Conservation (phyloP, 176 grass and related monocot species). For the Oryza meyeriana region DNA sequence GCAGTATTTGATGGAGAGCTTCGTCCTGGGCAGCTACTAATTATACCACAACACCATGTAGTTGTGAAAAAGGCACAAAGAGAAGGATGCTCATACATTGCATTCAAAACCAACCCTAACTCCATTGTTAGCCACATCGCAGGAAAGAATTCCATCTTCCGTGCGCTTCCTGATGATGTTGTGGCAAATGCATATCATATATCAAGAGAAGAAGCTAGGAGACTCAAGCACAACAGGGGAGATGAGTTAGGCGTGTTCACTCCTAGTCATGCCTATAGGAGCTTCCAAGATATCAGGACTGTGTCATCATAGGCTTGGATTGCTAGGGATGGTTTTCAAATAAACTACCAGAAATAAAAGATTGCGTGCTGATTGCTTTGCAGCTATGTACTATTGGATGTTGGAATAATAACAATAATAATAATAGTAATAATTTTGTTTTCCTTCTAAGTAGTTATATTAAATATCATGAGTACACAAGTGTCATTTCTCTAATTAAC, state of each 20-base stretch:
- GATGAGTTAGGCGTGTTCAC: slow-evolving; percentile 11
- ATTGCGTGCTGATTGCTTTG: not conserved
- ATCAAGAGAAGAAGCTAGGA: slow-evolving; percentile 35
- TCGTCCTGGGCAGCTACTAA: slow-evolving; percentile 5
- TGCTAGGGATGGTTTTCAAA: not conserved
- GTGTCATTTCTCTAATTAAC: not conserved
- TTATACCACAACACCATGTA: slow-evolving; percentile 35
- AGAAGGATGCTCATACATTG: slow-evolving; percentile 23
- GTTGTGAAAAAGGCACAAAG: slow-evolving; percentile 28
- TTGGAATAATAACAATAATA: not conserved
- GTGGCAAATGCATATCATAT: slow-evolving; percentile 15
- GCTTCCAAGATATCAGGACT: not conserved
- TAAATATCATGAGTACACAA: not conserved
- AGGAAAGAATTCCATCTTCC: slow-evolving; percentile 18
- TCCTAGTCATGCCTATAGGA: not conserved
- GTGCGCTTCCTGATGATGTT: slow-evolving; percentile 14
- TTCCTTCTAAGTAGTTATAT: not conserved
- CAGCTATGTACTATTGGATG: not conserved
- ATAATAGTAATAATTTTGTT: not conserved
- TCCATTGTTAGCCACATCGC: slow-evolving; percentile 31
- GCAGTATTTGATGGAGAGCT: slow-evolving; percentile 37
- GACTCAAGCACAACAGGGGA: slow-evolving; percentile 28
- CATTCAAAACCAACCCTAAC: slow-evolving; percentile 37
- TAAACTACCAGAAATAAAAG: not conserved
- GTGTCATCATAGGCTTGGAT: not conserved